Evolutionary conservation across 192 early-diverging fungal species (phyloP).

Genomic region (Diversispora eburnea): DNA sequence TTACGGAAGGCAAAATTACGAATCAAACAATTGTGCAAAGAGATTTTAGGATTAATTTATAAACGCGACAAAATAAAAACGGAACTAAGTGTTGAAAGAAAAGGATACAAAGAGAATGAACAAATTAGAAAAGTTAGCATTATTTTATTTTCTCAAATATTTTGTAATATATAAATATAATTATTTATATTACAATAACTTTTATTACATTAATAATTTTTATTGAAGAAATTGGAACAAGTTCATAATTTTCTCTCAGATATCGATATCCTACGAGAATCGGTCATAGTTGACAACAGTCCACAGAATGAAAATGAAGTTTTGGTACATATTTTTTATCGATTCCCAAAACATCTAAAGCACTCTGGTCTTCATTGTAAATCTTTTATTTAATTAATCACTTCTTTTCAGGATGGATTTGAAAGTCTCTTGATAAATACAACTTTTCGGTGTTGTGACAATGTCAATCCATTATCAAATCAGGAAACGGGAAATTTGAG

Average conservation of each 20-base stretch:
- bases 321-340: not conserved
- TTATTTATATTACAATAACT: not conserved
- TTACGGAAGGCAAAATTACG: constrained; percentile 14
- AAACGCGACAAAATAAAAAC: constrained; percentile 5
- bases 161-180: not conserved
- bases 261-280: constrained; percentile 13
- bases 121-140: constrained; percentile 23
- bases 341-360: not conserved
- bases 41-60: not conserved
- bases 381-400: not conserved
- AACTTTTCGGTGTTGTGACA: constrained; percentile 4
- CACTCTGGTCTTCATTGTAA: not conserved
- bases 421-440: constrained; percentile 13
- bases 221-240: constrained; percentile 26
- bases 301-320: not conserved
- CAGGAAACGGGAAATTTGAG: not conserved
- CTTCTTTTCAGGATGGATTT: constrained; percentile 17
- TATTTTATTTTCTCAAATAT: not conserved
- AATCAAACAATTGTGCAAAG: constrained; percentile 8
- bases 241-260: constrained; percentile 24
- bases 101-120: not conserved
- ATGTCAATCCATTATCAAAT: not conserved
- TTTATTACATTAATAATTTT: not conserved
- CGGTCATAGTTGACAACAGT: not conserved
- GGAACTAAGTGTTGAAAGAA: not conserved